phyloP scores from a whole-genome alignment of 805 yeast species.

The Lachancea dasiensis region DNA sequence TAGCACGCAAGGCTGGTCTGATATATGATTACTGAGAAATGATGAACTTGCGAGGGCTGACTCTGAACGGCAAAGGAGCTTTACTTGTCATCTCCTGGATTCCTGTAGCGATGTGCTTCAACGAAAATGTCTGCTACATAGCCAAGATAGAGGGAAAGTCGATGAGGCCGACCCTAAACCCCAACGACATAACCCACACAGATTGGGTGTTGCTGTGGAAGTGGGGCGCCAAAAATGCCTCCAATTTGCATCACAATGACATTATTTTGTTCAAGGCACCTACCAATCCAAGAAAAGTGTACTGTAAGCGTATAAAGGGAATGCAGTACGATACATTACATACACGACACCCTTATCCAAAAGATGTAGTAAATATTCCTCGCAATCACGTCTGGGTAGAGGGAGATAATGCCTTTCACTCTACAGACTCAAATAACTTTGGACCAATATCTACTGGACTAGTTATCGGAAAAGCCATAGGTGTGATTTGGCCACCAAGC shows the following conservation, averaged over 20 bases:
- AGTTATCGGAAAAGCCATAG: constrained; percentile 67
- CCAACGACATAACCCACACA: constrained; percentile 40
- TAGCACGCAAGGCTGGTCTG: no score
- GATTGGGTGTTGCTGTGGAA: constrained; percentile 71
- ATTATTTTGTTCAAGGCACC: constrained; percentile 78
- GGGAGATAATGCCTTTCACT: constrained; percentile 77
- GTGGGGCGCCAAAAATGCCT: constrained; percentile 44
- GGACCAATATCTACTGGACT: constrained; percentile 85
- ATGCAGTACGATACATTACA: constrained; percentile 61
- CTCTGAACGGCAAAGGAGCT: constrained; percentile 16
- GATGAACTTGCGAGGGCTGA: not conserved
- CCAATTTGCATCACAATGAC: constrained; percentile 53
- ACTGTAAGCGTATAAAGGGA: constrained; percentile 76
- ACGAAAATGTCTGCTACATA: constrained; percentile 66
- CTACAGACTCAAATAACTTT: constrained; percentile 79
- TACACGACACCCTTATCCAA: constrained; percentile 60
- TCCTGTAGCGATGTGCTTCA: constrained; percentile 66
- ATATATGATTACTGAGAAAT: not conserved
- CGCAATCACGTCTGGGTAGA: constrained; percentile 88
- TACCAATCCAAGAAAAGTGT: constrained; percentile 63
- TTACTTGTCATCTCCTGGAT: constrained; percentile 58
- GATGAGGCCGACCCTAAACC: constrained; percentile 87
- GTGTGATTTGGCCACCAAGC: constrained; percentile 63
- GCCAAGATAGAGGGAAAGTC: constrained; percentile 74
- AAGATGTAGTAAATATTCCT: constrained; percentile 56